These are phyloP conservation scores for Aspergillus bridgeri DNA, from an alignment of 495 filamentous ascomycete genomes.

Conservation along the genomic window DNA sequence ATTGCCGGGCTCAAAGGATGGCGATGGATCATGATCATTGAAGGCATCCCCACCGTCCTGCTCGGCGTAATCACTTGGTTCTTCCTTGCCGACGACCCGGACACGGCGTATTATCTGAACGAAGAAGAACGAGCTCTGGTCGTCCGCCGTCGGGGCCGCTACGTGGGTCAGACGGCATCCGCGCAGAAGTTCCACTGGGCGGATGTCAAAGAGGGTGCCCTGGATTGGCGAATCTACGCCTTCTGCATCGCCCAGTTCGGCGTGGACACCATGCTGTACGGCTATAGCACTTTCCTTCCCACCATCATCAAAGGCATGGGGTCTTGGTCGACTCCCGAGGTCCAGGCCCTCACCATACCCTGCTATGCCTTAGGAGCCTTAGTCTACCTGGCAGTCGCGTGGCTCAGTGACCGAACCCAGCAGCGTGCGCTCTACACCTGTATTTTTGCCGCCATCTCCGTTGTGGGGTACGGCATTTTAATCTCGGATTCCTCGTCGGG, in stretches of 20 bases:
- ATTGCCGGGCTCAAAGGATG: conserved; percentile 55
- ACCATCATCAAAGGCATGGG: conserved; percentile 73
- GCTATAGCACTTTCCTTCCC: conserved; percentile 72
- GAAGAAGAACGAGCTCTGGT: conserved; percentile 55
- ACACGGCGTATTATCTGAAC: conserved; percentile 60
- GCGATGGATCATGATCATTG: conserved; percentile 62
- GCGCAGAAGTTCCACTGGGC: conserved; percentile 58
- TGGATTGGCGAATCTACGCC: conserved; percentile 64
- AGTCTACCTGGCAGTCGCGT: conserved; percentile 59
- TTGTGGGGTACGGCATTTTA: conserved; percentile 68
- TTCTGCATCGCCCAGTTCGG: conserved; percentile 68
- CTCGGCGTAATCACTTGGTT: conserved; percentile 60
- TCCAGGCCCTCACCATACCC: conserved; percentile 76
- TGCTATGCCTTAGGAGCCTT: conserved; percentile 69
- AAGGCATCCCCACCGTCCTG: conserved; percentile 66
- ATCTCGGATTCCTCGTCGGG: conserved; percentile 55
- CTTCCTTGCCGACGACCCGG: conserved; percentile 61
- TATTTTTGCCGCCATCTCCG: conserved; percentile 52
- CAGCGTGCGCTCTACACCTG: conserved; percentile 59
- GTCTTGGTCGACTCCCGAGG: conserved; percentile 55
- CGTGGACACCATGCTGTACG: conserved; percentile 70
- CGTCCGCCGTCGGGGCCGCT: conserved; percentile 37
- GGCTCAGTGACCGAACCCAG: conserved; percentile 58
- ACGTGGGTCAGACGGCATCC: conserved; percentile 57
- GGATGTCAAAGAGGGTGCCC: conserved; percentile 47